Evolutionary conservation across 73 alveolate genomes (phyloP).

Genomic region (Effrenium voratum): DNA sequence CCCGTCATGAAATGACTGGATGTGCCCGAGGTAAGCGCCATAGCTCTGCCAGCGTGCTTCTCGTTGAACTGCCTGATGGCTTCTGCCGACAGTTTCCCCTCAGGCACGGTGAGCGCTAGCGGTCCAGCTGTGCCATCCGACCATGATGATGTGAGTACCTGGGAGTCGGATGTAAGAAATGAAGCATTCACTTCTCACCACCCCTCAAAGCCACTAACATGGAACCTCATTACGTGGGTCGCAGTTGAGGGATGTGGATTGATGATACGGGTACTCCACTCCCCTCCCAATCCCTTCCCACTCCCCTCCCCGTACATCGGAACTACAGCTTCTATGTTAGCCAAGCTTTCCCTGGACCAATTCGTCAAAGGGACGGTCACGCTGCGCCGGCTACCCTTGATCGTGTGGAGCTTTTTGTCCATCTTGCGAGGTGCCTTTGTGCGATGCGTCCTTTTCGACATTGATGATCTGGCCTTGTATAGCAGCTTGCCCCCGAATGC

Average conservation of each 20-base stretch:
- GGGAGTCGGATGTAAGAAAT: no score
- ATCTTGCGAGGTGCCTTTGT: neutral
- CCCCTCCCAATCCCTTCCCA: no score
- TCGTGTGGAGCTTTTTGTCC: conserved; percentile 2
- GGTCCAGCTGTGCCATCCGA: conserved; percentile 17
- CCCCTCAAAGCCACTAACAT: no score
- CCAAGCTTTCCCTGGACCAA: no score
- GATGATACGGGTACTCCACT: no score
- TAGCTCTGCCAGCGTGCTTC: neutral
- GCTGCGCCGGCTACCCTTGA: neutral
- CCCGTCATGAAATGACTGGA: conserved; percentile 35
- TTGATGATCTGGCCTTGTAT: neutral
- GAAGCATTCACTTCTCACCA: no score
- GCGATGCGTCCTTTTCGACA: neutral
- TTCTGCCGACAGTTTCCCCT: neutral
- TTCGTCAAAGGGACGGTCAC: neutral
- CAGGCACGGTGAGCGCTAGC: conserved; percentile 1
- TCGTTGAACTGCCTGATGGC: neutral
- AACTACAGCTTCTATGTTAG: no score
- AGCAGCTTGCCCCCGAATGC: neutral
- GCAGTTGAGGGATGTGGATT: no score
- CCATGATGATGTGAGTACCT: conserved; percentile 21
- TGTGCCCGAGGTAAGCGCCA: neutral
- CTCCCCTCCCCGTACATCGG: no score
- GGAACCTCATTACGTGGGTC: neutral